Evolutionary conservation across 768 basidiomycete species (phyloP).

Genomic region (Mycena vitilis): DNA sequence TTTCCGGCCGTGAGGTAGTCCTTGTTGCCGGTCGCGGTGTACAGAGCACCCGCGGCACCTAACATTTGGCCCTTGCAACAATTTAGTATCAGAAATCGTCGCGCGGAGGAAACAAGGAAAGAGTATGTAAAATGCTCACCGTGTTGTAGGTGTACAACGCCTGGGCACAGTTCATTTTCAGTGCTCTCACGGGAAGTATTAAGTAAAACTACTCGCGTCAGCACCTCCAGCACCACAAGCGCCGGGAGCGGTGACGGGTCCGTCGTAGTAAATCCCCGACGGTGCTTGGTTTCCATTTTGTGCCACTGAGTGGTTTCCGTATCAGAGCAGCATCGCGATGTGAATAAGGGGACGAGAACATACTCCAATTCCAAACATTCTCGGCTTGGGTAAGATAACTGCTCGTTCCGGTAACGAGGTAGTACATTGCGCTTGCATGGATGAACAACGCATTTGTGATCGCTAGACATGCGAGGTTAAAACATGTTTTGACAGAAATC

Average conservation of each 20-base stretch:
- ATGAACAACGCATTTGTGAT: conserved; percentile 23
- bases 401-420: neutral
- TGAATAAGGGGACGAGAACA: neutral
- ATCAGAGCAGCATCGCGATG: neutral
- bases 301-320: neutral
- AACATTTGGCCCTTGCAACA: conserved; percentile 13
- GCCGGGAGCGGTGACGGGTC: neutral
- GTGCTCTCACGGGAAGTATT: neutral
- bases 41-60: conserved; percentile 12
- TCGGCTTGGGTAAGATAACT: conserved; percentile 14
- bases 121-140: conserved; percentile 1
- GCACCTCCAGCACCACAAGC: neutral
- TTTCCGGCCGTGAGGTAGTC: conserved; percentile 11
- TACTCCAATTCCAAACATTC: conserved; percentile 19
- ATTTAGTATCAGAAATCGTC: neutral
- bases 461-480: conserved; percentile 1
- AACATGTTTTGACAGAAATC: neutral
- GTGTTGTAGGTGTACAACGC: conserved; percentile 10
- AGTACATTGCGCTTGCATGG: conserved; percentile 18
- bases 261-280: neutral
- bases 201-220: conserved; percentile 10
- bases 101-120: neutral
- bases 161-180: neutral
- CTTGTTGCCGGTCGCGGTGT: neutral
- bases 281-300: neutral